Conservation (phyloP, 345 rosid species). For the Aurinia saxatilis region DNA sequence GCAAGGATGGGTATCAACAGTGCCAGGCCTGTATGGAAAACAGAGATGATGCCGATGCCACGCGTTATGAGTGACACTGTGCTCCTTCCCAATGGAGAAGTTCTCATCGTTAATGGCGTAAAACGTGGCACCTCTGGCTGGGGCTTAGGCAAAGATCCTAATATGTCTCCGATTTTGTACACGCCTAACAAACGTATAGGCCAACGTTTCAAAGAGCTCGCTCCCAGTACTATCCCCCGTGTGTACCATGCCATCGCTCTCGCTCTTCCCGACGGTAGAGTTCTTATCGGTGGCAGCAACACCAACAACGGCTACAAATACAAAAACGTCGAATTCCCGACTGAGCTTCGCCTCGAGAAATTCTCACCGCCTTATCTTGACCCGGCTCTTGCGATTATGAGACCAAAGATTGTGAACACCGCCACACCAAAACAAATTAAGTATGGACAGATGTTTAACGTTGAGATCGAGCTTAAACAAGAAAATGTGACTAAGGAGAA, state of each 20-base stretch:
- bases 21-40: slow-evolving; percentile 44
- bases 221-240: slow-evolving; percentile 41
- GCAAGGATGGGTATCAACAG: slow-evolving; percentile 42
- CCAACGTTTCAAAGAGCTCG: slow-evolving; percentile 33
- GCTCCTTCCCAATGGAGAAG: slow-evolving; percentile 60
- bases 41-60: slow-evolving; percentile 55
- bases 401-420: slow-evolving; percentile 28
- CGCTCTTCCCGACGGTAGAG: slow-evolving; percentile 48
- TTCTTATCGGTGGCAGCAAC: slow-evolving; percentile 62
- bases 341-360: slow-evolving; percentile 60
- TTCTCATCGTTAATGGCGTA: slow-evolving; percentile 62
- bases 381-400: slow-evolving; percentile 12
- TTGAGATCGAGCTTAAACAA: slow-evolving; percentile 20
- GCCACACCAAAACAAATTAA: slow-evolving; percentile 4
- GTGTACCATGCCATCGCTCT: slow-evolving; percentile 50
- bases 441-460: slow-evolving; percentile 20
- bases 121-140: slow-evolving; percentile 52
- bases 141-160: slow-evolving; percentile 52
- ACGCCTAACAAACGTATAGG: slow-evolving; percentile 10
- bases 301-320: slow-evolving; percentile 47
- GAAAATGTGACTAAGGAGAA: background rate
- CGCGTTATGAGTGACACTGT: too few species aligned
- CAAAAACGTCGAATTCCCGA: slow-evolving; percentile 47
- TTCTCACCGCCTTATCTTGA: slow-evolving; percentile 67
- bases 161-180: slow-evolving; percentile 41